phyloP scores from a whole-genome alignment of 2,329 filamentous ascomycete genomes.

The Phoma sp. region DNA sequence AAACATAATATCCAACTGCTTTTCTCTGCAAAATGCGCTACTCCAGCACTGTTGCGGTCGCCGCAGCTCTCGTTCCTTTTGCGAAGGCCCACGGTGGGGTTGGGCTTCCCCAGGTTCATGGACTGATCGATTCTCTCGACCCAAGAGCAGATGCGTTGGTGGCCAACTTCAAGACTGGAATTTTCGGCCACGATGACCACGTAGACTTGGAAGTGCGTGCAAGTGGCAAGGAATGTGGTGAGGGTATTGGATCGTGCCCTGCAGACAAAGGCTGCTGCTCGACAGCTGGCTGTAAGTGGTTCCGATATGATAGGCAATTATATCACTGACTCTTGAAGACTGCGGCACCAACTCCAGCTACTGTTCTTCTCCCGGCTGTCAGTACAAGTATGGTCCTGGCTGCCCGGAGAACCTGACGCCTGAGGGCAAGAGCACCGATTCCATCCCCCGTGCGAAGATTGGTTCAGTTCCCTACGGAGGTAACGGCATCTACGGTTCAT shows the following conservation, averaged over 20 bases:
- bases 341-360: conserved; percentile 60
- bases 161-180: conserved; percentile 12
- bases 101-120: conserved; percentile 26
- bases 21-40: neutral
- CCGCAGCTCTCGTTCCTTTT: conserved; percentile 14
- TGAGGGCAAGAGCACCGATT: conserved; percentile 60
- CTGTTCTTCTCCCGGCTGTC: conserved; percentile 64
- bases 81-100: conserved; percentile 24
- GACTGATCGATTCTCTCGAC: conserved; percentile 23
- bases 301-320: neutral
- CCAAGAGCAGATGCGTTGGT: conserved; percentile 27
- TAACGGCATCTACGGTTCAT: conserved; percentile 55
- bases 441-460: conserved; percentile 56
- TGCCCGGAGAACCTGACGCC: conserved; percentile 64
- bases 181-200: neutral
- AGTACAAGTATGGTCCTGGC: conserved; percentile 62
- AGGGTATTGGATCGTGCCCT: conserved; percentile 28
- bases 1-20: neutral
- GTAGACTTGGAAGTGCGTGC: conserved; percentile 19
- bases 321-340: conserved; percentile 29
- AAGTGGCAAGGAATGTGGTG: conserved; percentile 26
- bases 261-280: conserved; percentile 31
- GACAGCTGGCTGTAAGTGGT: conserved; percentile 21
- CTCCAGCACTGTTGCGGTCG: neutral
- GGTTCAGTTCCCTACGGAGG: conserved; percentile 62